Conservation (phyloP, 1,284 basidiomycete genomes). For the Fistulina hepatica region DNA sequence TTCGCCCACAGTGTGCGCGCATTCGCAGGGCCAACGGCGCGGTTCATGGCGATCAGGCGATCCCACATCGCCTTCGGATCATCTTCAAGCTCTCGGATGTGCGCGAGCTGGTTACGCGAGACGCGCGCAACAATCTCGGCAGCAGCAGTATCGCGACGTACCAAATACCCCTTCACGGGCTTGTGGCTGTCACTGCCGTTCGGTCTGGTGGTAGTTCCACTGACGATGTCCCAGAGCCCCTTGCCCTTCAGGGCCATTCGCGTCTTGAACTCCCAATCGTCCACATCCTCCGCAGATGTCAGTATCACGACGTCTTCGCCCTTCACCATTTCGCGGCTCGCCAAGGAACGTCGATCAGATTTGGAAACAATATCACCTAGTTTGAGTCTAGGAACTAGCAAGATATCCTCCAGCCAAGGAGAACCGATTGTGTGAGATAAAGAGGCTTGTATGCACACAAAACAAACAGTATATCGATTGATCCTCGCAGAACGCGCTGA, state of each 20-base stretch:
- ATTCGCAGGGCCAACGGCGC: conserved; percentile 3
- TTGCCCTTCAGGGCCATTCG: conserved; percentile 1
- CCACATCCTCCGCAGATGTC: no score
- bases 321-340: no score
- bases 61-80: conserved; percentile 7
- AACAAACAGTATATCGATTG: no score
- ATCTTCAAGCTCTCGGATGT: conserved; percentile 7
- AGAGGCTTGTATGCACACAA: no score
- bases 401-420: no score
- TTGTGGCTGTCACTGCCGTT: conserved; percentile 1
- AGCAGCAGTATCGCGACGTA: conserved; percentile 5
- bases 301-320: no score
- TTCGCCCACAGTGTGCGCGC: conserved; percentile 2
- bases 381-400: no score
- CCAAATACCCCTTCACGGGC: conserved; percentile 7
- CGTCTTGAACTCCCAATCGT: neutral
- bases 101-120: conserved; percentile 5
- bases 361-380: no score
- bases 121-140: conserved; percentile 3
- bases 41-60: conserved; percentile 5
- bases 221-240: conserved; percentile 1
- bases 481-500: no score
- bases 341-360: no score
- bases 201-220: conserved; percentile 1
- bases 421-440: no score